A percentile compares a stretch with the other conserved stretches of the same genome.
Evolutionary conservation across 2,329 filamentous ascomycete species (phyloP).

Genomic region (Lanzia echinophila): DNA sequence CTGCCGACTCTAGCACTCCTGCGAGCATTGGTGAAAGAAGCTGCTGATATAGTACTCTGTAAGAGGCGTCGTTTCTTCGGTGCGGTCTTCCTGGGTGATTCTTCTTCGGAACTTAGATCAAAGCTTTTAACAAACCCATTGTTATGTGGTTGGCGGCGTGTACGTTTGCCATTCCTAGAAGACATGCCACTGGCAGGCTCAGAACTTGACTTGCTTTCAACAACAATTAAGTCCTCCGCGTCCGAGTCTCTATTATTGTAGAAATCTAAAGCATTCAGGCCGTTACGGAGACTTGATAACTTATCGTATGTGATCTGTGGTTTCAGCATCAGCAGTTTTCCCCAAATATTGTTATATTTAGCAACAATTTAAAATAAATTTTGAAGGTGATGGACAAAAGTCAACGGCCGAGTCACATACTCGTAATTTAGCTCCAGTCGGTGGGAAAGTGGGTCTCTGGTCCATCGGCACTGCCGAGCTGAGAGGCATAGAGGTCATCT

Average conservation of each 20-base stretch:
- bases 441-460: neutral
- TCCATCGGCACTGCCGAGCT: neutral
- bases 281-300: slow-evolving; percentile 40
- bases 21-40: slow-evolving; percentile 15
- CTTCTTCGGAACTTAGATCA: slow-evolving; percentile 18
- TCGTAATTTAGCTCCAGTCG: neutral
- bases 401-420: neutral
- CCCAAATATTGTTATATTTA: neutral
- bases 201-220: slow-evolving; percentile 9
- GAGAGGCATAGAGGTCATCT: neutral
- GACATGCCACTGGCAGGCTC: slow-evolving; percentile 11
- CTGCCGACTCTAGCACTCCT: slow-evolving; percentile 17
- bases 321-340: neutral
- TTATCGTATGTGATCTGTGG: slow-evolving; percentile 39
- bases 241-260: slow-evolving; percentile 30
- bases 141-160: slow-evolving; percentile 14
- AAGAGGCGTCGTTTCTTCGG: slow-evolving; percentile 22
- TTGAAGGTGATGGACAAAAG: neutral
- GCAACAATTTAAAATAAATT: neutral
- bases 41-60: slow-evolving; percentile 15
- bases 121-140: slow-evolving; percentile 18
- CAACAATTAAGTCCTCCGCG: slow-evolving; percentile 8
- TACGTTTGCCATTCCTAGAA: slow-evolving; percentile 18
- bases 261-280: slow-evolving; percentile 37
- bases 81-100: slow-evolving; percentile 12